These are phyloP conservation scores for Clathrus columnatus DNA, from an alignment of 768 basidiomycete genomes.

Conservation along the genomic window DNA sequence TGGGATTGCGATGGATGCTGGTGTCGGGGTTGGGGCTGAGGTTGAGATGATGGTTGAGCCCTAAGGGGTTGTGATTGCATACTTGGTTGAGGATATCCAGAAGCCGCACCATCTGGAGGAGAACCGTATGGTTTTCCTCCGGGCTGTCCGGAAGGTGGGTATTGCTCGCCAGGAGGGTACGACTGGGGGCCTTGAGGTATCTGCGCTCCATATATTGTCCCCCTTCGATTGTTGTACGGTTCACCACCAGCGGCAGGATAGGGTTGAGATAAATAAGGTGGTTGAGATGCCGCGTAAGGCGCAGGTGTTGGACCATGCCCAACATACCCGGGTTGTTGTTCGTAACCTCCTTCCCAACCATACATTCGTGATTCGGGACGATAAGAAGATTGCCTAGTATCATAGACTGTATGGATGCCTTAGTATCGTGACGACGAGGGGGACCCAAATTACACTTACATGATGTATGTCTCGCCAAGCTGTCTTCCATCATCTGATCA, in stretches of 20 bases:
- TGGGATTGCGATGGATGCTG: conserved; percentile 23
- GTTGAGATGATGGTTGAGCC: conserved; percentile 30
- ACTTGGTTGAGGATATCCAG: conserved; percentile 23
- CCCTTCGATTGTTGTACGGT: conserved; percentile 4
- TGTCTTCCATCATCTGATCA: conserved; percentile 91
- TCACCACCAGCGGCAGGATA: conserved; percentile 13
- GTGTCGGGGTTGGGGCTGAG: conserved; percentile 31
- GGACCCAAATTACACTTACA: conserved; percentile 30
- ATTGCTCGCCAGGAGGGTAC: conserved; percentile 20
- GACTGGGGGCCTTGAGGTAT: conserved; percentile 9
- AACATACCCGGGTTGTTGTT: conserved; percentile 32
- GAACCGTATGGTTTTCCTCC: conserved; percentile 17
- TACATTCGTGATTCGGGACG: conserved; percentile 32
- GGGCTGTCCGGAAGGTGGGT: conserved; percentile 19
- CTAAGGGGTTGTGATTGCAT: conserved; percentile 27
- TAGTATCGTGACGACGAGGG: conserved; percentile 1
- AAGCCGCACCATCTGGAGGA: conserved; percentile 18
- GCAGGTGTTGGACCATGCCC: conserved; percentile 27
- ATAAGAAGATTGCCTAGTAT: conserved; percentile 28
- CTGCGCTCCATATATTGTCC: background rate
- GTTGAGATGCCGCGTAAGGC: conserved; percentile 23
- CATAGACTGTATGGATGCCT: conserved; percentile 40
- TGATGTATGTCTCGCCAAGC: conserved; percentile 63
- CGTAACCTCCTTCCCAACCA: conserved; percentile 43
- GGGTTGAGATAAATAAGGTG: conserved; percentile 21